Evolutionary conservation across 2,329 filamentous ascomycete species (phyloP).

Genomic region (Fusarium incarnatum): DNA sequence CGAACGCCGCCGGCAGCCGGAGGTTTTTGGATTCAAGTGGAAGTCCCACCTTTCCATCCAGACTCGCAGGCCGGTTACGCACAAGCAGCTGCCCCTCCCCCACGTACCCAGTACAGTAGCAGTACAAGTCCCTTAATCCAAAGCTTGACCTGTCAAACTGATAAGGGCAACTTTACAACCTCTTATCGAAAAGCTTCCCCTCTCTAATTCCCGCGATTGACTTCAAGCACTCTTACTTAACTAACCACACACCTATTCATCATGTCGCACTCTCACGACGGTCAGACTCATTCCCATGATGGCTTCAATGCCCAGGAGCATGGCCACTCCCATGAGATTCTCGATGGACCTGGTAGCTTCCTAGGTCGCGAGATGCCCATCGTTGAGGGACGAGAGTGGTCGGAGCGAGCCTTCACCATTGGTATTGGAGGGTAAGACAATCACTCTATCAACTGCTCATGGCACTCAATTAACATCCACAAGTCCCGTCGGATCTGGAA

Average conservation of each 20-base stretch:
- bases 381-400: slow-evolving; percentile 87
- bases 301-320: slow-evolving; percentile 74
- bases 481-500: slow-evolving; percentile 95
- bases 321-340: slow-evolving; percentile 95
- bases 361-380: slow-evolving; percentile 93
- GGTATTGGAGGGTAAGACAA: slow-evolving; percentile 90
- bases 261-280: slow-evolving; percentile 66
- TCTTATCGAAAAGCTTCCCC: slow-evolving; percentile 27
- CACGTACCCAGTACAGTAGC: slow-evolving; percentile 7
- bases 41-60: not conserved
- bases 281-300: slow-evolving; percentile 68
- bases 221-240: not conserved
- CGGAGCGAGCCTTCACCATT: slow-evolving; percentile 90
- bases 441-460: not conserved
- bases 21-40: not conserved
- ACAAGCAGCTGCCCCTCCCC: slow-evolving; percentile 23
- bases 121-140: not conserved
- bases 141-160: slow-evolving; percentile 30
- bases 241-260: not conserved
- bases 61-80: not conserved
- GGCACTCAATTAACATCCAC: not conserved
- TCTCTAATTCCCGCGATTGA: slow-evolving; percentile 3
- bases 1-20: slow-evolving; percentile 13
- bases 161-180: slow-evolving; percentile 20
- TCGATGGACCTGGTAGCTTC: slow-evolving; percentile 92